Conservation (phyloP, 768 basidiomycete genomes). For the Pleurotus sapidus region DNA sequence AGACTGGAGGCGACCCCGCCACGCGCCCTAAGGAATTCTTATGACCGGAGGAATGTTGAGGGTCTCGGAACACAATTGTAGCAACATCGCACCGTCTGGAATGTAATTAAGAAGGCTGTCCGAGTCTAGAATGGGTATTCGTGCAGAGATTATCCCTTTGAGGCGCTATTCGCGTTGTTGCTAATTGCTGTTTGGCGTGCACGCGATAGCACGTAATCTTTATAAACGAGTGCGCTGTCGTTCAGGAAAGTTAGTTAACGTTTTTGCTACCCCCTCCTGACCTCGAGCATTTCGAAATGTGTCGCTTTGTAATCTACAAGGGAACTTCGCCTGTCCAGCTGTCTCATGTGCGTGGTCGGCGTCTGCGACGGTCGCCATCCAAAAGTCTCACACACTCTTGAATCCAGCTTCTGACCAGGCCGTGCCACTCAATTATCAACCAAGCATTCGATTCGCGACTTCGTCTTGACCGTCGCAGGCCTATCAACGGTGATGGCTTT, state of each 20-base stretch:
- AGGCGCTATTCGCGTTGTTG: neutral
- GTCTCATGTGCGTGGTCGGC: slow-evolving; percentile 55
- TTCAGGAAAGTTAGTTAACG: too few species aligned
- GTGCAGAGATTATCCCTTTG: neutral
- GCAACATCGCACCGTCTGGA: too few species aligned
- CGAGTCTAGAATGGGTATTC: too few species aligned
- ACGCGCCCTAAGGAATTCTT: slow-evolving; percentile 80
- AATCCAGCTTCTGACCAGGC: slow-evolving; percentile 80
- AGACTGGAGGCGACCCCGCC: slow-evolving; percentile 74
- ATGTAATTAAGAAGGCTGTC: too few species aligned
- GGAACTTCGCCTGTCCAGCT: slow-evolving; percentile 91
- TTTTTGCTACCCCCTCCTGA: too few species aligned
- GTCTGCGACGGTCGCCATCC: neutral
- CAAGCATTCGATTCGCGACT: slow-evolving; percentile 95
- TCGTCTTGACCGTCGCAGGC: slow-evolving; percentile 73
- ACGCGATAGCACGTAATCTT: slow-evolving; percentile 7
- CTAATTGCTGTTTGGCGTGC: neutral
- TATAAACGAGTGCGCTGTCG: slow-evolving; percentile 4
- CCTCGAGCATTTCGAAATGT: slow-evolving; percentile 44
- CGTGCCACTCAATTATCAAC: slow-evolving; percentile 95
- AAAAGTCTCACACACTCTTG: too few species aligned
- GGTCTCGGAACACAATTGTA: neutral
- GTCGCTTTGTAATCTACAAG: slow-evolving; percentile 93
- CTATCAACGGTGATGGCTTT: slow-evolving; percentile 96
- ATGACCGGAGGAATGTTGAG: slow-evolving; percentile 24